Conservation (phyloP, 192 early-diverging fungal genomes). For the Chytriomyces sp. region DNA sequence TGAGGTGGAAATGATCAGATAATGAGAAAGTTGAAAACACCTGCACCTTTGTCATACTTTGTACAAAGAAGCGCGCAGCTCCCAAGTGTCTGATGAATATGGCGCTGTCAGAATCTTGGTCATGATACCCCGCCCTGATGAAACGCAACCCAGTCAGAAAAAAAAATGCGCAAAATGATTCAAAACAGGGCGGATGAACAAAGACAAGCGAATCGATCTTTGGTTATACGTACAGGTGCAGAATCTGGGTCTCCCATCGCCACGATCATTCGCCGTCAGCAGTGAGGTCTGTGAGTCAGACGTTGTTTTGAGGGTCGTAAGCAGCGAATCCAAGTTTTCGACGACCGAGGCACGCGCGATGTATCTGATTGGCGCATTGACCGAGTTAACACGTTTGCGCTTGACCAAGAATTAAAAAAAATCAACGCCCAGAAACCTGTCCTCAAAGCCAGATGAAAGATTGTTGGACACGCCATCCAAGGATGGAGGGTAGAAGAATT, state of each 20-base stretch:
- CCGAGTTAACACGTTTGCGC: constrained; percentile 8
- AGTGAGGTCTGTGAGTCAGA: background rate
- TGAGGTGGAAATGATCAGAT: too few relatives aligned
- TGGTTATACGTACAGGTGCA: constrained; percentile 43
- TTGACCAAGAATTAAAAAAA: constrained; percentile 32
- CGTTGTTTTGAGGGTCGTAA: constrained; percentile 52
- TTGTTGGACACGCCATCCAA: background rate
- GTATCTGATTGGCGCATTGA: constrained; percentile 60
- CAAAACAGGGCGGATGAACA: background rate
- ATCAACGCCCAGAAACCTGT: constrained; percentile 2
- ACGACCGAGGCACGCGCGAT: constrained; percentile 63
- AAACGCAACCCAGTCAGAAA: too few relatives aligned
- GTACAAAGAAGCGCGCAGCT: constrained; percentile 75
- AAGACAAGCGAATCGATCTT: background rate
- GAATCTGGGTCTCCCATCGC: constrained; percentile 14
- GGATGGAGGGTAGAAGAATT: constrained; percentile 12
- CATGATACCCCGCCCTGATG: constrained; percentile 83
- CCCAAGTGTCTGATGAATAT: constrained; percentile 81
- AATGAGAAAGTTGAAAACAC: too few relatives aligned
- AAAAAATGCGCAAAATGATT: constrained; percentile 38
- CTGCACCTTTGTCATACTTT: constrained; percentile 32
- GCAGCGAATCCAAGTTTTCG: constrained; percentile 84
- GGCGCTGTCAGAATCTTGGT: constrained; percentile 86
- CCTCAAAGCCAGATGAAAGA: constrained; percentile 12
- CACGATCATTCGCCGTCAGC: background rate